Evolutionary conservation across 768 basidiomycete species (phyloP).

Genomic region (Boletus speciosus): DNA sequence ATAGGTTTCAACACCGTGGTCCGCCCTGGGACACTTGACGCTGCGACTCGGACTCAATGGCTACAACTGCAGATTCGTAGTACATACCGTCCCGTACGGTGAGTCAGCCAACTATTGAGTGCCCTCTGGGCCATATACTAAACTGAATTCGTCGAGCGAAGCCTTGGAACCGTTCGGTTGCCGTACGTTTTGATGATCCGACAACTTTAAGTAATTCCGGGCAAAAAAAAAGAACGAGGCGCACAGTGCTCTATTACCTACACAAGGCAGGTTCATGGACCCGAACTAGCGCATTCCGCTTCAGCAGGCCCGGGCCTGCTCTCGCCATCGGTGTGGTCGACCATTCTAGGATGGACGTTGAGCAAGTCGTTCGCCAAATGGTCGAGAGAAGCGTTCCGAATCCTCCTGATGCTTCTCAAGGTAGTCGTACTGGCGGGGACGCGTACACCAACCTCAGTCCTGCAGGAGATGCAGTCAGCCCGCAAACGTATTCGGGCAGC

Average conservation of each 20-base stretch:
- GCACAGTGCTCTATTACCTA: conserved; percentile 2
- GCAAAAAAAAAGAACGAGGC: background rate
- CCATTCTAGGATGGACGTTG: conserved; percentile 1
- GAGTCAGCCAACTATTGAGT: background rate
- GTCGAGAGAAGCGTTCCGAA: background rate
- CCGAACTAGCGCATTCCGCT: conserved; percentile 1
- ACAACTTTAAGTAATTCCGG: background rate
- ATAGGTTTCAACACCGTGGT: too few relatives aligned
- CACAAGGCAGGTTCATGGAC: background rate
- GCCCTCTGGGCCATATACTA: background rate
- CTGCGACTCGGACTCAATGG: too few relatives aligned
- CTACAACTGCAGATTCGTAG: too few relatives aligned
- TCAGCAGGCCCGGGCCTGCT: background rate
- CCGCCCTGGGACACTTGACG: too few relatives aligned
- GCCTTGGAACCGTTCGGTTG: background rate
- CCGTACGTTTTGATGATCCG: conserved; percentile 11
- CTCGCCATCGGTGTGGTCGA: background rate
- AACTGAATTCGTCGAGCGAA: background rate
- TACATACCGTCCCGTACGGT: background rate
- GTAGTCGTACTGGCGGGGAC: background rate
- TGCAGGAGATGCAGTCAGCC: background rate
- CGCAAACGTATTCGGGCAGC: background rate
- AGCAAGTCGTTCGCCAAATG: background rate
- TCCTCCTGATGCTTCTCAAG: background rate
- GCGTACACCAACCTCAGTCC: background rate